Evolutionary conservation across 495 filamentous ascomycete genomes (phyloP).

Genomic region (Hypoxylon fuscum): DNA sequence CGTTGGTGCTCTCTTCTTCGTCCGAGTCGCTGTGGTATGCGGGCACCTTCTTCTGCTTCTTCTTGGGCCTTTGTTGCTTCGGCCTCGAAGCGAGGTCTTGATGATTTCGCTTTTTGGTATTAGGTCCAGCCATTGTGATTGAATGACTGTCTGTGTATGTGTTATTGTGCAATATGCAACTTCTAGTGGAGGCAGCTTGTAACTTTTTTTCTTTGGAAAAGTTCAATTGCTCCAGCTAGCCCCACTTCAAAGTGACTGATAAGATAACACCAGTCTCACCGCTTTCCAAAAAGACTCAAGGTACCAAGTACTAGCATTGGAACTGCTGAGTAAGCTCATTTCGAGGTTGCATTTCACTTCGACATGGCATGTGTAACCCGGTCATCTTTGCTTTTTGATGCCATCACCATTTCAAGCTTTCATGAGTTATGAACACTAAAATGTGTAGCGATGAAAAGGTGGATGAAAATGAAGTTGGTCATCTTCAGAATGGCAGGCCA

Average conservation of each 20-base stretch:
- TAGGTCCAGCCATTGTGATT: conserved; percentile 29
- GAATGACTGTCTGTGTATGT: not conserved
- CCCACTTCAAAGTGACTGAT: conserved; percentile 22
- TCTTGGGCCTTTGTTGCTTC: conserved; percentile 63
- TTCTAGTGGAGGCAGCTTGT: not conserved
- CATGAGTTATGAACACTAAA: not conserved
- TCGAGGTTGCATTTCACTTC: no score
- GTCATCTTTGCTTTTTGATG: no score
- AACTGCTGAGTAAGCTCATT: no score
- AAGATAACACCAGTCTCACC: conserved; percentile 22
- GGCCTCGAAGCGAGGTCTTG: conserved; percentile 63
- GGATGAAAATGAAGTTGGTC: not conserved
- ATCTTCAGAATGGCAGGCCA: not conserved
- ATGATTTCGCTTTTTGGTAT: conserved; percentile 30
- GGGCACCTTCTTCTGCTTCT: conserved; percentile 75
- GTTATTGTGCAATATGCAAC: not conserved
- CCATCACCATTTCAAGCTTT: no score
- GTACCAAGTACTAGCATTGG: not conserved
- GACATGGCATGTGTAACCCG: no score
- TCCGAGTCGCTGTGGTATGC: conserved; percentile 79
- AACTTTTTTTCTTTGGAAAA: conserved; percentile 28
- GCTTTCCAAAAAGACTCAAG: no score
- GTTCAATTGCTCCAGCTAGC: conserved; percentile 22
- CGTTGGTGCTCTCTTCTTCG: conserved; percentile 56
- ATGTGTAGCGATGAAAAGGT: not conserved